Conservation (phyloP, 345 rosid genomes). For the Punica granatum region DNA sequence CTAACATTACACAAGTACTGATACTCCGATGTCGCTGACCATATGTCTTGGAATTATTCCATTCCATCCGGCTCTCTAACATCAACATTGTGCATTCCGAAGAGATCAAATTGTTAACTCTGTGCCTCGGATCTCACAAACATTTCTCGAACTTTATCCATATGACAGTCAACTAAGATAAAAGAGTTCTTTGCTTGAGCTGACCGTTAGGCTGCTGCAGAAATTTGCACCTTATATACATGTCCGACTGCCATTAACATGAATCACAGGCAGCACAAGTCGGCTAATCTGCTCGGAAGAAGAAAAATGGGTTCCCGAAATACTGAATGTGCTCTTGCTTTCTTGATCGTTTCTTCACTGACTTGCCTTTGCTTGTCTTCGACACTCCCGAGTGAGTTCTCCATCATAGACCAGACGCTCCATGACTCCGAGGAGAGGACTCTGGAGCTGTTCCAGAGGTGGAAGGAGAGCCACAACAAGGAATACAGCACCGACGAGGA, state of each 20-base stretch:
- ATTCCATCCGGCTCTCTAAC: background rate
- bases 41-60: background rate
- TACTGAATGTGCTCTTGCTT: slow-evolving; percentile 10
- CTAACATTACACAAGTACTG: background rate
- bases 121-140: no score
- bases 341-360: slow-evolving; percentile 24
- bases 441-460: slow-evolving; percentile 33
- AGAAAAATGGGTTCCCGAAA: background rate
- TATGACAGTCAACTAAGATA: no score
- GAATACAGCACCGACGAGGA: slow-evolving; percentile 33
- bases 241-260: background rate
- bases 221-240: slow-evolving; percentile 1
- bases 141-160: no score
- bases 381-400: slow-evolving; percentile 30
- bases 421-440: slow-evolving; percentile 27
- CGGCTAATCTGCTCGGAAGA: background rate
- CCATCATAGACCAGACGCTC: slow-evolving; percentile 30
- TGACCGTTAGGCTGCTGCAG: slow-evolving; percentile 12
- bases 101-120: no score
- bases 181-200: background rate
- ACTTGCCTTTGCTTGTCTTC: slow-evolving; percentile 14
- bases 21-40: background rate
- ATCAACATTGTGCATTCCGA: no score
- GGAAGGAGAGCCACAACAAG: slow-evolving; percentile 44
- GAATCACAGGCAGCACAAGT: background rate